A percentile compares a stretch with the other conserved stretches of the same genome.
Conservation (phyloP, 106 monocot genomes). For the Xerophyta viscosa region DNA sequence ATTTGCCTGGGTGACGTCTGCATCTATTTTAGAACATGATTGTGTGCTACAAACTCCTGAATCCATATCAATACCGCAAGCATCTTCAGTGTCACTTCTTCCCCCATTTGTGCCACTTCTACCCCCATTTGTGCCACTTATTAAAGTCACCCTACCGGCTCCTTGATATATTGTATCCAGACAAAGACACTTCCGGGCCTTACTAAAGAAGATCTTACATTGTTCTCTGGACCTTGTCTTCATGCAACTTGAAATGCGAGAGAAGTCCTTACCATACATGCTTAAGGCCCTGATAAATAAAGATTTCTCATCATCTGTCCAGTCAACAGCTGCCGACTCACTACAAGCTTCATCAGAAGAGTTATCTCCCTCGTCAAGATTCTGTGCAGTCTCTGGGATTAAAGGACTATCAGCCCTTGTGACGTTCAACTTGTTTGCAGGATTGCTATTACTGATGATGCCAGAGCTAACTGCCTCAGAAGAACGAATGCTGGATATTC, state of each 20-base stretch:
- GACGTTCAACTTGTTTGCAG: slow-evolving; percentile 28
- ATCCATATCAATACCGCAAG: slow-evolving; percentile 53
- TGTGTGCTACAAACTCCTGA: slow-evolving; percentile 60
- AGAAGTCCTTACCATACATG: slow-evolving; percentile 69
- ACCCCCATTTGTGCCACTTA: slow-evolving; percentile 35
- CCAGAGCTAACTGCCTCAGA: slow-evolving; percentile 75
- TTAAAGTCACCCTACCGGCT: slow-evolving; percentile 15
- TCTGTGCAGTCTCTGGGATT: slow-evolving; percentile 23
- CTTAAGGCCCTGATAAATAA: slow-evolving; percentile 55
- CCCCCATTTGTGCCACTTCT: too few relatives aligned
- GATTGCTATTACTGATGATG: slow-evolving; percentile 44
- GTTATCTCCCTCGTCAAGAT: slow-evolving; percentile 43
- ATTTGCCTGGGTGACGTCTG: slow-evolving; percentile 23
- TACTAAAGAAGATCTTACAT: slow-evolving; percentile 89
- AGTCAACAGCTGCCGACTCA: slow-evolving; percentile 50
- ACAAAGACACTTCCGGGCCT: slow-evolving; percentile 77
- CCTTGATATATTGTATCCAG: slow-evolving; percentile 47
- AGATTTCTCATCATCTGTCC: slow-evolving; percentile 84
- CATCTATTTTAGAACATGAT: slow-evolving; percentile 56
- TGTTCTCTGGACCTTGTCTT: slow-evolving; percentile 69
- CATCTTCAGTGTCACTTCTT: slow-evolving; percentile 63
- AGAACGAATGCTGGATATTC: slow-evolving; percentile 42
- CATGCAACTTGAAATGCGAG: slow-evolving; percentile 43
- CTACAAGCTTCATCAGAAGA: slow-evolving; percentile 58
- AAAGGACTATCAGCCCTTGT: slow-evolving; percentile 8